Evolutionary conservation across 1,284 basidiomycete genomes (phyloP), one percentile per base, ranked within the genome.

Genomic region (Malassezia equina): DNA sequence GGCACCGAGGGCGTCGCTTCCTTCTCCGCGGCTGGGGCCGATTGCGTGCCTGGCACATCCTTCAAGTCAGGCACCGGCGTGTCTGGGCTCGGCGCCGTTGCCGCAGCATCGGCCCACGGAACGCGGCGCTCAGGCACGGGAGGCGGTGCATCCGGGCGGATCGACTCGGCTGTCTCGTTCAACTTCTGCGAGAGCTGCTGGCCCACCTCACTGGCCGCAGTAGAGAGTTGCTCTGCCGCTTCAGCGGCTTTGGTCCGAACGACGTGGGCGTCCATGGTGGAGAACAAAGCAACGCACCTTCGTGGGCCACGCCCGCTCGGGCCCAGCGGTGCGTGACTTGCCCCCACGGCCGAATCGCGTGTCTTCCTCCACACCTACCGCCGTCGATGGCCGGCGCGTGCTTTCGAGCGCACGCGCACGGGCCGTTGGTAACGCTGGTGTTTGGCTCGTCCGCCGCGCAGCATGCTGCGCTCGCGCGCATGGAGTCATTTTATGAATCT

Each of bases 401-500:
- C 29, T 51, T 56, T 21, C 12, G 25, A 34, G 42, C 32, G 11
- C 33, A 17, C n/a, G 44, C 42, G 45, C 48, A 57, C 24, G 55
- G 55, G 25, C 65, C 65, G 27, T 51, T 72, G 7, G 48, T 70
- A 17, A 67, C 66, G n/a, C 62, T 72, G 12, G 50, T 68, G 47
- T 72, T 70, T 53, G 56, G 60, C 7, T 58, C 58, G 1, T 56
- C 58, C 12, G 51, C 44, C 2, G 31, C 62, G 13, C 69, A 72
- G 33, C 65, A 69, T 44, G 59, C 62, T 11, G 63, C 67, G 6
- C 60, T 72, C 5, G 60, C 69, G 2, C 63, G 69, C 13, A 57
- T 71, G 40, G 69, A 72, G 53, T 60, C 65, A 0, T 72, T 69
- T 41, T 72, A 72, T 54, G 69, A 72, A 47, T 64, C 65, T 28